Percentiles rank a stretch among this genome's conserved stretches.
phyloP scores from a whole-genome alignment of 2,329 filamentous ascomycete species.

The Rutstroemia sp. region DNA sequence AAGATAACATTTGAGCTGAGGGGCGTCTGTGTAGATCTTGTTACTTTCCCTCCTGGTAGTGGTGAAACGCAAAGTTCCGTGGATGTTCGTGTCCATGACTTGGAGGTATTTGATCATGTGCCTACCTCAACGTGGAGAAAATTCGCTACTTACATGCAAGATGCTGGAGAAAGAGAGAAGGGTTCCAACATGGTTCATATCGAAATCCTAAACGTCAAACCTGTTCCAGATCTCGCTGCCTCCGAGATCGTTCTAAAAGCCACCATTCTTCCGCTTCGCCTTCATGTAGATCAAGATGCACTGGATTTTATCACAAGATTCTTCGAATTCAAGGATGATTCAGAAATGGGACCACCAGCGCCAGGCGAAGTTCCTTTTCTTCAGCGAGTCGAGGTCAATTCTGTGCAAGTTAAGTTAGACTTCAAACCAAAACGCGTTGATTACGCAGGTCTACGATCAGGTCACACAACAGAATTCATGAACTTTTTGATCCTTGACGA shows the following conservation, averaged over 20 bases:
- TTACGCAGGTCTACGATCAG: slow-evolving; percentile 85
- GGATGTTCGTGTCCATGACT: slow-evolving; percentile 71
- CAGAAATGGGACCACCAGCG: slow-evolving; percentile 44
- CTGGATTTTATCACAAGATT: slow-evolving; percentile 95
- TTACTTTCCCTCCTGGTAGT: slow-evolving; percentile 67
- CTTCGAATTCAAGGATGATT: slow-evolving; percentile 93
- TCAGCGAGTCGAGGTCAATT: slow-evolving; percentile 80
- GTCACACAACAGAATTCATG: slow-evolving; percentile 96
- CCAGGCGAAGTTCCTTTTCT: slow-evolving; percentile 76
- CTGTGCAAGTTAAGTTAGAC: slow-evolving; percentile 78
- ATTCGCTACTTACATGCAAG: slow-evolving; percentile 88
- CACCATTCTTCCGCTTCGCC: slow-evolving; percentile 71
- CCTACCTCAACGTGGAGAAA: slow-evolving; percentile 97
- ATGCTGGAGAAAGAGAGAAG: slow-evolving; percentile 78
- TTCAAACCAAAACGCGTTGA: slow-evolving; percentile 99
- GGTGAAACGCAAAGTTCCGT: slow-evolving; percentile 84
- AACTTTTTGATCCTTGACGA: slow-evolving; percentile 93
- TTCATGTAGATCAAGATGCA: slow-evolving; percentile 96
- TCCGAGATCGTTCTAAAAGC: slow-evolving; percentile 82
- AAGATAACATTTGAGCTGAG: slow-evolving; percentile 94
- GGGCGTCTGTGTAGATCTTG: slow-evolving; percentile 74
- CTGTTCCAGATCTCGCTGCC: slow-evolving; percentile 73
- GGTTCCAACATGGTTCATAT: slow-evolving; percentile 85
- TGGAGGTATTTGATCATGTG: slow-evolving; percentile 91
- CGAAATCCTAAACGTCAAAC: slow-evolving; percentile 81